These are phyloP conservation scores for Arthonia radiata DNA, from an alignment of 495 filamentous ascomycete species.

Conservation along the genomic window DNA sequence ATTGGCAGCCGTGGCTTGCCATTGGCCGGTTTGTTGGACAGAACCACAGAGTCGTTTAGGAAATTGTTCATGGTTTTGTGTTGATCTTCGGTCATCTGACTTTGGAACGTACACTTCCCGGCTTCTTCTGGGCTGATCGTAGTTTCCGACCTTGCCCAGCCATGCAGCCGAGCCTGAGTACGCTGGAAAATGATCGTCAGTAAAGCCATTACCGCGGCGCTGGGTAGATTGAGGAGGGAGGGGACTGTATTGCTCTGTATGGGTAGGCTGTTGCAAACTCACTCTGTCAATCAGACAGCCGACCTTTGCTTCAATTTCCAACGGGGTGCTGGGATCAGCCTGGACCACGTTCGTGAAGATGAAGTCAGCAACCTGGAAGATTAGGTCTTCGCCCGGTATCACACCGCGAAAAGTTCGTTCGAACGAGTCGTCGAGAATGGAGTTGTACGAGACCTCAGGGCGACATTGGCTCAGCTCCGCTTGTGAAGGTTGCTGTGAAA, in stretches of 20 bases:
- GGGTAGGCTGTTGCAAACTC: no score
- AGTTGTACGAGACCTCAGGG: no score
- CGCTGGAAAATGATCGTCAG: no score
- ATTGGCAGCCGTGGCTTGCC: slow-evolving; percentile 46
- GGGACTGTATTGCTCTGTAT: no score
- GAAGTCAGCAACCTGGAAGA: slow-evolving; percentile 45
- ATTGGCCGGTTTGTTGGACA: slow-evolving; percentile 14
- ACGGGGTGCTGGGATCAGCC: slow-evolving; percentile 35
- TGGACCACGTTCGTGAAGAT: slow-evolving; percentile 42
- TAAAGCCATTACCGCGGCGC: no score
- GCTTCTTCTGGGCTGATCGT: slow-evolving; percentile 29
- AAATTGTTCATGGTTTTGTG: slow-evolving; percentile 56
- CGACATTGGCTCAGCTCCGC: no score
- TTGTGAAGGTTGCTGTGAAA: no score
- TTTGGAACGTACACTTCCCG: slow-evolving; percentile 37
- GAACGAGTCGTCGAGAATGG: no score
- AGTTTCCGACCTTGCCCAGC: slow-evolving; percentile 41
- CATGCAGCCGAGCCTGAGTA: slow-evolving; percentile 34
- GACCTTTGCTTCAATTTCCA: slow-evolving; percentile 83
- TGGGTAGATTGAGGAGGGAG: no score
- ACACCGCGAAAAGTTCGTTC: slow-evolving; percentile 44
- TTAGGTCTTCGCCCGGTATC: slow-evolving; percentile 41
- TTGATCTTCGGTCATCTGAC: slow-evolving; percentile 73
- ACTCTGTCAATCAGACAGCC: slow-evolving; percentile 57
- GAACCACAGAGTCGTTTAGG: slow-evolving; percentile 41